A percentile compares a stretch with the other conserved stretches of the same genome.
Conservation (phyloP, 1,284 basidiomycete species). For the Heterobasidion parviporum region DNA sequence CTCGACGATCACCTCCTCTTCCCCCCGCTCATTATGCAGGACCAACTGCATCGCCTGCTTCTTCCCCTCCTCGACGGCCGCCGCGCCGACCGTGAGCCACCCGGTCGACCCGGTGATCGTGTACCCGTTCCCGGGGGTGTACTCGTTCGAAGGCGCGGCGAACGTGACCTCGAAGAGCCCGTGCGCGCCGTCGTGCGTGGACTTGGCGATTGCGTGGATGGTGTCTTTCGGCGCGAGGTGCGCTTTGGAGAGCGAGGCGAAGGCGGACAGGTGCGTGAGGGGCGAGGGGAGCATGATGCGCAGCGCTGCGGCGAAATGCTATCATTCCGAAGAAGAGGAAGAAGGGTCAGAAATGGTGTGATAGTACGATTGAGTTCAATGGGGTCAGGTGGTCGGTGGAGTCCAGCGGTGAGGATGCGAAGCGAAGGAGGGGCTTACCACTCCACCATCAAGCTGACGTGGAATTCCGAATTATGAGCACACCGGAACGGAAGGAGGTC, state of each 20-base stretch:
- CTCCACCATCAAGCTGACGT: constrained; percentile 58
- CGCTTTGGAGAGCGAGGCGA: constrained; percentile 60
- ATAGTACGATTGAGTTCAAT: not conserved
- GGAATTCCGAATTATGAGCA: constrained; percentile 7
- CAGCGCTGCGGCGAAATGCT: constrained; percentile 60
- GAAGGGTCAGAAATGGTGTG: not conserved
- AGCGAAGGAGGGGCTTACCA: constrained; percentile 34
- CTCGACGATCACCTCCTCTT: constrained; percentile 43
- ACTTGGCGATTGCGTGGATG: constrained; percentile 44
- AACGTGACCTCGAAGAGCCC: constrained; percentile 52
- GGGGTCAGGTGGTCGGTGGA: not conserved
- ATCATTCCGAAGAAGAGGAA: not conserved
- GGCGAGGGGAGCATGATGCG: constrained; percentile 50
- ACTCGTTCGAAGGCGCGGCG: constrained; percentile 38
- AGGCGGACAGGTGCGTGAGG: constrained; percentile 49
- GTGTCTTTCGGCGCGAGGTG: constrained; percentile 74
- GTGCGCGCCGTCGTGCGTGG: constrained; percentile 41
- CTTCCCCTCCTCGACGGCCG: constrained; percentile 10
- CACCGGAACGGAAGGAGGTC: not conserved
- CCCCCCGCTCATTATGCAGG: constrained; percentile 30
- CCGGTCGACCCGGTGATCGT: constrained; percentile 55
- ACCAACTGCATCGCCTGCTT: constrained; percentile 30
- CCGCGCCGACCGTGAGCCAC: constrained; percentile 38
- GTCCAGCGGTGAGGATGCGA: not conserved
- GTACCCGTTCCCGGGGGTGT: constrained; percentile 27